phyloP scores from a whole-genome alignment of 2,329 filamentous ascomycete genomes.

The Neoscytalidium dimidiatum region DNA sequence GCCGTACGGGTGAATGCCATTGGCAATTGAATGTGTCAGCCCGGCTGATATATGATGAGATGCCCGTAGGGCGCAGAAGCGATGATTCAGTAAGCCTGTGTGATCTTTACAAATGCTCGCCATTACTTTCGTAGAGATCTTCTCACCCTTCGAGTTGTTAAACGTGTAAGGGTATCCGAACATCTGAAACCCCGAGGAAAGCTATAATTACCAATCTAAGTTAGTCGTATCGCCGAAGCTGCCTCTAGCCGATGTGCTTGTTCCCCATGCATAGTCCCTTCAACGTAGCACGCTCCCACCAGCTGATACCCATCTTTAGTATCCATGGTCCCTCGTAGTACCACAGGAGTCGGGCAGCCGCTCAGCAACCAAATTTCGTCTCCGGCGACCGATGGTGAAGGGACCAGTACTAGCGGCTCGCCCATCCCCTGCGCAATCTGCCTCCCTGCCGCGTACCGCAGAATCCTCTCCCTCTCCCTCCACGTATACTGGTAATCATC shows the following conservation, averaged over 20 bases:
- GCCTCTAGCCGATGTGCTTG: neutral
- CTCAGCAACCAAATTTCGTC: neutral
- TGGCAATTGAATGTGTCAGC: neutral
- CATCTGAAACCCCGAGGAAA: neutral
- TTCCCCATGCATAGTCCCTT: neutral
- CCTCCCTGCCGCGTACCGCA: neutral
- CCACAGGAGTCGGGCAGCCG: neutral
- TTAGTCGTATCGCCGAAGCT: neutral
- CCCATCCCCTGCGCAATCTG: neutral
- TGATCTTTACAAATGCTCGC: no score
- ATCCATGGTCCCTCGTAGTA: neutral
- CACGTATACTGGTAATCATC: neutral
- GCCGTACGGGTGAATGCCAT: neutral
- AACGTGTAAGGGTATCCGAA: neutral
- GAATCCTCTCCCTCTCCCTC: neutral
- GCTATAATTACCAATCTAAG: neutral
- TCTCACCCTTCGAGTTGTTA: neutral
- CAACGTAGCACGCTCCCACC: neutral
- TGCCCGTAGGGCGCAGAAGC: no score
- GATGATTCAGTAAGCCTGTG: no score
- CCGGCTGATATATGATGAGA: neutral
- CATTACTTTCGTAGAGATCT: no score
- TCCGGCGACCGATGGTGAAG: neutral
- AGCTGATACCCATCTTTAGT: neutral
- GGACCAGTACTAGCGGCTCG: neutral